These are phyloP conservation scores for Populus pruinosa DNA, from an alignment of 345 rosid species.

Conservation along the genomic window DNA sequence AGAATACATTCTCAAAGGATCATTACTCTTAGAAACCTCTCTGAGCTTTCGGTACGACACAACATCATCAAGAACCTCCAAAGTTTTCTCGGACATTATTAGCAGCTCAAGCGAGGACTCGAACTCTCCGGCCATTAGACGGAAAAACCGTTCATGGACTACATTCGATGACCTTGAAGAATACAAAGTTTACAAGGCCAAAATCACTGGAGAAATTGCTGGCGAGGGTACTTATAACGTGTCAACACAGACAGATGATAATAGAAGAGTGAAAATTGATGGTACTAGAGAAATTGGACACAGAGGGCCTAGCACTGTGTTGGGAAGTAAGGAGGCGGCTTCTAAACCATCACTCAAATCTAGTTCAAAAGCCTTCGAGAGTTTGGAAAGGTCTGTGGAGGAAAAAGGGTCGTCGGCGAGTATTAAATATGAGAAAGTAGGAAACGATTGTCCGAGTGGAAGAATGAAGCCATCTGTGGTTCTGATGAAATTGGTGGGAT, in stretches of 20 bases:
- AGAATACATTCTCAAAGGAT: conserved; percentile 29
- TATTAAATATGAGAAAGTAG: neutral
- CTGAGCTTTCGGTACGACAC: conserved; percentile 22
- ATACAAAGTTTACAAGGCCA: conserved; percentile 26
- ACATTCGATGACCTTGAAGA: conserved; percentile 15
- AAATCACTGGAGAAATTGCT: conserved; percentile 13
- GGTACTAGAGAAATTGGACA: neutral
- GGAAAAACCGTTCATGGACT: conserved; percentile 21
- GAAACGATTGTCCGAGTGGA: neutral
- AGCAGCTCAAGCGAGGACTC: conserved; percentile 26
- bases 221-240: neutral
- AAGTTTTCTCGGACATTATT: conserved; percentile 24
- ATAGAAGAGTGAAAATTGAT: neutral
- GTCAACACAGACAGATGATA: conserved; percentile 9
- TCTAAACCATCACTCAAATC: conserved; percentile 4
- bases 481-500: conserved; percentile 13
- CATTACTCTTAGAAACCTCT: conserved; percentile 9
- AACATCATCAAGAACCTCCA: conserved; percentile 23
- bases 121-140: conserved; percentile 12
- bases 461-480: conserved; percentile 1
- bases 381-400: neutral
- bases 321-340: conserved; percentile 14
- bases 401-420: neutral
- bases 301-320: neutral
- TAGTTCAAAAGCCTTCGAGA: neutral